Base-by-base conservation (phyloP, 2,329 filamentous ascomycete species). In the Epichloe sp. region DNA sequence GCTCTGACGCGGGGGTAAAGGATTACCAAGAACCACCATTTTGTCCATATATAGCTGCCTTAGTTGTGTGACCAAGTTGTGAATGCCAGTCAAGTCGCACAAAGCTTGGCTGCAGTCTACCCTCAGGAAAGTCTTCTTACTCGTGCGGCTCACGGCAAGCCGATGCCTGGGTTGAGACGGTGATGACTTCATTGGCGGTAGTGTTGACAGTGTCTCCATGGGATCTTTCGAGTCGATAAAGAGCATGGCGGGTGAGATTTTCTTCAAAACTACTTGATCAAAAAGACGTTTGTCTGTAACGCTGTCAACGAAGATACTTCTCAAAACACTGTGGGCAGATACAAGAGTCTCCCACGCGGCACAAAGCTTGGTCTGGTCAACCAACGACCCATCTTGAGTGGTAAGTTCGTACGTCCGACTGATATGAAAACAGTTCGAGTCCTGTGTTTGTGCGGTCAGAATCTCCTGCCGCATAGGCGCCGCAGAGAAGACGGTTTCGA, bases 281-380 rank as follows among this genome's bases (percentile, higher is more conserved):
- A 72, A 78, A 0, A 78, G 60, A 0, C 73, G 72, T 5, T 71
- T 67, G 38, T 71, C 67, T 11, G 72, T 71, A 12, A 75, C 65
- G 36, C 74, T 75, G 44, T 76, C 74, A 43, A 71, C 71, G 52
- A 79, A 79, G 17, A 78, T 65, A 3, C 75, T 78, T 41, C 75
- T 62, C 41, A 79, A 57, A 2, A 72, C 67, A 0, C 70, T 59
- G 46, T 77, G 71, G 46, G 65, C 66, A n/a, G 66, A 60, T 0
- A 72, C 70, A 0, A 77, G 70, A 35, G 68, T 67, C 52, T 74
- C 66, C 76, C 76, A 79, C 0, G 73, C 73, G 23, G 64, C 63
- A 55, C 74, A 77, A 5, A 78, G 66, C 10, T 67, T 67, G 0
- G 65, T 62, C 8, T 68, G 65, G 42, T 77, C 72, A 5, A 75